These are phyloP conservation scores for Novakomyces olei DNA, from an alignment of 805 yeast genomes.

Conservation along the genomic window DNA sequence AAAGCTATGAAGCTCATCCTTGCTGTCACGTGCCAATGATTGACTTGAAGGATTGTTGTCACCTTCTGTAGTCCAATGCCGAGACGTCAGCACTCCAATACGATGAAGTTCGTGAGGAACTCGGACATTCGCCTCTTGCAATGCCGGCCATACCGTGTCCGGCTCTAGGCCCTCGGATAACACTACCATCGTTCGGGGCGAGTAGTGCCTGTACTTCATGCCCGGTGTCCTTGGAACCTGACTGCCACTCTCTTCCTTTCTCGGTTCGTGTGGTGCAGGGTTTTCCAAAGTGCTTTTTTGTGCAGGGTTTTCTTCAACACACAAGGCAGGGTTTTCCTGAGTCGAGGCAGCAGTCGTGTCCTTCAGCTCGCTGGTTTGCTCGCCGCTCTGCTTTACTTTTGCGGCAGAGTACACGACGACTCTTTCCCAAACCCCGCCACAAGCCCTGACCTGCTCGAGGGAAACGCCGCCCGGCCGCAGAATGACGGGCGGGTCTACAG, in stretches of 20 bases:
- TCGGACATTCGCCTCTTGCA: background rate
- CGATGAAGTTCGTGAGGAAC: background rate
- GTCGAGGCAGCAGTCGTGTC: no score
- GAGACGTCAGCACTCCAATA: slow-evolving; percentile 1
- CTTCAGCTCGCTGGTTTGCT: no score
- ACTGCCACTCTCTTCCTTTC: slow-evolving; percentile 22
- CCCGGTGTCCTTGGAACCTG: slow-evolving; percentile 65
- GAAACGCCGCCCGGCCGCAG: slow-evolving; percentile 89
- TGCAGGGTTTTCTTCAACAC: slow-evolving; percentile 31
- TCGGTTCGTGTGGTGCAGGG: background rate
- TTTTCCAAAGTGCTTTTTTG: slow-evolving; percentile 29
- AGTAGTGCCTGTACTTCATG: slow-evolving; percentile 90
- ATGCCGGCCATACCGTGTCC: background rate
- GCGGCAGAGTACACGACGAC: slow-evolving; percentile 28
- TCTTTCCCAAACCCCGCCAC: slow-evolving; percentile 54
- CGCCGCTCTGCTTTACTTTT: no score
- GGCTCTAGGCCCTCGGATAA: slow-evolving; percentile 30
- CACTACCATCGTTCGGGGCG: slow-evolving; percentile 69
- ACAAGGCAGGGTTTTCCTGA: no score
- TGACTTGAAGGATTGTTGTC: background rate
- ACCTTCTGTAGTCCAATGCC: background rate
- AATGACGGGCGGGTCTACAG: slow-evolving; percentile 62
- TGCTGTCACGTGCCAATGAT: background rate
- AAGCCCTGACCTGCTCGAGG: slow-evolving; percentile 41
- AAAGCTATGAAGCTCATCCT: no score